Evolutionary conservation across 192 early-diverging fungal genomes (phyloP).

Genomic region (Entomortierella lignicola): DNA sequence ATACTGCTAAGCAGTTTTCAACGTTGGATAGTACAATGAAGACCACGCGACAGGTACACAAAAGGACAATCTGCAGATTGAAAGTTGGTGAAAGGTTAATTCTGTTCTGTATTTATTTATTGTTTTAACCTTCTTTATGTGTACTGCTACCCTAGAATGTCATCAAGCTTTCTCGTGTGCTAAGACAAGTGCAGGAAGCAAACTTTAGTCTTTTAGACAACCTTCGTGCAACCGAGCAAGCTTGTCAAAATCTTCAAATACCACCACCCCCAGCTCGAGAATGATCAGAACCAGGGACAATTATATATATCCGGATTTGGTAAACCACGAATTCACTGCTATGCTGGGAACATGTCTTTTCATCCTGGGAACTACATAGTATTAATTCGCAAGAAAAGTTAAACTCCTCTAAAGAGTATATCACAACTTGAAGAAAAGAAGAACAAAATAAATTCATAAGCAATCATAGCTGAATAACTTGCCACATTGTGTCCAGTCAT

Average conservation of each 20-base stretch:
- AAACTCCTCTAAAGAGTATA: too few species aligned
- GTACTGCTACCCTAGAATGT: too few species aligned
- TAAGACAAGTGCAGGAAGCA: constrained; percentile 41
- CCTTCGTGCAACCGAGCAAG: constrained; percentile 37
- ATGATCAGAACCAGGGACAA: neutral
- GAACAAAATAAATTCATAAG: too few species aligned
- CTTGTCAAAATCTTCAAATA: constrained; percentile 24
- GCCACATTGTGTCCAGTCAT: too few species aligned
- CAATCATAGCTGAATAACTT: too few species aligned
- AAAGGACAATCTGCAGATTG: neutral
- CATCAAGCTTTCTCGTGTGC: constrained; percentile 10
- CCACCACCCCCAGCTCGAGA: neutral
- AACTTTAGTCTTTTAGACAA: constrained; percentile 44
- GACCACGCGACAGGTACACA: constrained; percentile 31
- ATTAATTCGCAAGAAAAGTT: too few species aligned
- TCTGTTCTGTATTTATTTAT: neutral
- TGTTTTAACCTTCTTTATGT: too few species aligned
- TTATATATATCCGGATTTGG: too few species aligned
- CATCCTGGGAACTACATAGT: too few species aligned
- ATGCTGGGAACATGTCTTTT: neutral
- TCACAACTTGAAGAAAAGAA: too few species aligned
- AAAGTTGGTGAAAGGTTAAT: too few species aligned
- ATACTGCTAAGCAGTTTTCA: constrained; percentile 46
- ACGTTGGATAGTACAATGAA: constrained; percentile 29
- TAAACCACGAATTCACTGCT: too few species aligned